These are phyloP conservation scores for Rhododendron griersonianum DNA, from an alignment of 148 eudicot species.

Conservation along the genomic window DNA sequence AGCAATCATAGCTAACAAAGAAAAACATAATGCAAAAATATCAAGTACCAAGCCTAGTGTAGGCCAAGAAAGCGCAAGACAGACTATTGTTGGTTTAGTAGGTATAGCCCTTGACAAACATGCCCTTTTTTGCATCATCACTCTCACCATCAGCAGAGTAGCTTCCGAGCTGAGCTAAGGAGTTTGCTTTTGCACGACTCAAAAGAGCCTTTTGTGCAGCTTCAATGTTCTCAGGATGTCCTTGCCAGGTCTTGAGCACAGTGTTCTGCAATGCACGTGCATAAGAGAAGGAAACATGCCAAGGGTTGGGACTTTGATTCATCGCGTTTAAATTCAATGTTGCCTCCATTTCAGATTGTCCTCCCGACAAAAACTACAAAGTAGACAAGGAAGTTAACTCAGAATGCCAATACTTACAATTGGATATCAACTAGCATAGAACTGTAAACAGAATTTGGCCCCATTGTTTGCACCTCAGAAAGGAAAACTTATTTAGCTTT, in stretches of 20 bases:
- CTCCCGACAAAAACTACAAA: conserved; percentile 87
- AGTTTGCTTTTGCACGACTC: conserved; percentile 87
- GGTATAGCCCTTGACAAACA: conserved; percentile 94
- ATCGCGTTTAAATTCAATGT: conserved; percentile 86
- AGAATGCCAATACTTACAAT: background rate
- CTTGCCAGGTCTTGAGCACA: conserved; percentile 92
- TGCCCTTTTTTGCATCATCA: conserved; percentile 87
- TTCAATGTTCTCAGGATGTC: conserved; percentile 71
- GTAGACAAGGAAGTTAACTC: background rate
- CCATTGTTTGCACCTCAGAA: background rate
- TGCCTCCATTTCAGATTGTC: conserved; percentile 91
- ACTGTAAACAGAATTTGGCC: background rate
- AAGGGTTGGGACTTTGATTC: conserved; percentile 97
- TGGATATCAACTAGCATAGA: background rate
- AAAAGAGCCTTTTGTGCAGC: conserved; percentile 80
- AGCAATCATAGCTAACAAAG: conserved; percentile 4
- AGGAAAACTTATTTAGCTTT: background rate
- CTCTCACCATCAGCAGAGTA: conserved; percentile 79
- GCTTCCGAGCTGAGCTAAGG: conserved; percentile 85
- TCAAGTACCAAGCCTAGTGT: background rate
- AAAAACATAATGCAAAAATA: background rate
- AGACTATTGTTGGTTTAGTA: conserved; percentile 34
- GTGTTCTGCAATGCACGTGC: conserved; percentile 95
- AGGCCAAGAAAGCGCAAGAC: background rate
- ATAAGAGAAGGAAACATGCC: conserved; percentile 97